Evolutionary conservation across 2,329 filamentous ascomycete genomes (phyloP).

Genomic region (Sarocladium oryzae): DNA sequence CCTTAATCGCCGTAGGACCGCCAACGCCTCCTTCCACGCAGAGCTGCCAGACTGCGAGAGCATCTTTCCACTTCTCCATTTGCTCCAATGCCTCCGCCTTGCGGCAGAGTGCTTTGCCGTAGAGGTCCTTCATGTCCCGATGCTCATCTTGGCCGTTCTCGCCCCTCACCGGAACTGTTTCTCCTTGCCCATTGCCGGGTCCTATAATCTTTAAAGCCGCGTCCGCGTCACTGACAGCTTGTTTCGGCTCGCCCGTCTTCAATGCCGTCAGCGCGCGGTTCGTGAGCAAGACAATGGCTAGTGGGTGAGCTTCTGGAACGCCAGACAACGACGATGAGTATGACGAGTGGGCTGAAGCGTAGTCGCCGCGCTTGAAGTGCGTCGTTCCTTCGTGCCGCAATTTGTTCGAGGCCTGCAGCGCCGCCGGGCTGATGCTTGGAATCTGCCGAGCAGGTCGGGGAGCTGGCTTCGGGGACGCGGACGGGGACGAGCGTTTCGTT

Average conservation of each 20-base stretch:
- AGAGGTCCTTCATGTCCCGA: slow-evolving; percentile 89
- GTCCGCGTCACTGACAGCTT: slow-evolving; percentile 79
- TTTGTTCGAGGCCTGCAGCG: slow-evolving; percentile 68
- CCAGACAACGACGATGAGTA: slow-evolving; percentile 72
- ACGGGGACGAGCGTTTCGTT: slow-evolving; percentile 23
- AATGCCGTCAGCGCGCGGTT: slow-evolving; percentile 86
- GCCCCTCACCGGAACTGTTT: slow-evolving; percentile 64
- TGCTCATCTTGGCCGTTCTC: slow-evolving; percentile 50
- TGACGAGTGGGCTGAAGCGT: slow-evolving; percentile 73
- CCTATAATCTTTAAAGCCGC: slow-evolving; percentile 75
- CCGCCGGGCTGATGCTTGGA: slow-evolving; percentile 61
- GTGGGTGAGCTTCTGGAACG: slow-evolving; percentile 71
- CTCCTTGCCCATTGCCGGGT: slow-evolving; percentile 67
- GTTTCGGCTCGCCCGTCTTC: slow-evolving; percentile 87
- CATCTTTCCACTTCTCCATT: slow-evolving; percentile 89
- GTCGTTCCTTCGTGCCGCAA: slow-evolving; percentile 76
- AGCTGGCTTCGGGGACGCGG: slow-evolving; percentile 30
- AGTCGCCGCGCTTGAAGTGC: slow-evolving; percentile 93
- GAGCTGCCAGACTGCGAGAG: slow-evolving; percentile 69
- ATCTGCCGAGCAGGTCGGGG: slow-evolving; percentile 50
- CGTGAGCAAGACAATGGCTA: slow-evolving; percentile 81
- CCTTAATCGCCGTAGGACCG: slow-evolving; percentile 76
- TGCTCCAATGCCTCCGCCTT: slow-evolving; percentile 95
- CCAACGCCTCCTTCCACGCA: slow-evolving; percentile 82
- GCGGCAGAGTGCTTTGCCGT: slow-evolving; percentile 84